Percentiles rank a stretch among this genome's conserved stretches.
Evolutionary conservation across 2,329 filamentous ascomycete genomes (phyloP).

Genomic region (Botrytis deweyae): DNA sequence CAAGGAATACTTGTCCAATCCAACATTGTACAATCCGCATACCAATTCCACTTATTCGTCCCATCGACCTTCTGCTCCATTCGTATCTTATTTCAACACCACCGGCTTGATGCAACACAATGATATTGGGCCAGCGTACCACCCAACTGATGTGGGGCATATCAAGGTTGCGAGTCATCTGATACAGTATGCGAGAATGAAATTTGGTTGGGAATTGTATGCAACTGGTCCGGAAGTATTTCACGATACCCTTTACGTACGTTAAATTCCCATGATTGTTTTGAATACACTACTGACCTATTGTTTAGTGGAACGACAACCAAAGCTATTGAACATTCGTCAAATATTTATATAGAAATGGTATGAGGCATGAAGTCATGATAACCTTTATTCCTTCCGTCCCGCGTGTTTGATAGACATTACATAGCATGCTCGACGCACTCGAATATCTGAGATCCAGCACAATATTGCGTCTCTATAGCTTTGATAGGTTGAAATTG

Average conservation of each 20-base stretch:
- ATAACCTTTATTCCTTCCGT: background rate
- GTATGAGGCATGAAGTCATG: constrained; percentile 4
- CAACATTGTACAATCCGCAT: constrained; percentile 44
- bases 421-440: constrained; percentile 11
- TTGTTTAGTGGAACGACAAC: constrained; percentile 10
- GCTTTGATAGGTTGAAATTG: background rate
- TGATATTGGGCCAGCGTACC: constrained; percentile 57
- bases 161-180: constrained; percentile 61
- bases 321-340: constrained; percentile 3
- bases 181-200: constrained; percentile 55
- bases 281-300: background rate
- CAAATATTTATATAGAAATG: background rate
- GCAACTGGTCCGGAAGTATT: constrained; percentile 55
- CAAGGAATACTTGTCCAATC: constrained; percentile 44
- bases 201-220: constrained; percentile 56
- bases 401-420: background rate
- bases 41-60: constrained; percentile 42
- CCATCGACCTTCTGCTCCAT: constrained; percentile 40
- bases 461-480: background rate
- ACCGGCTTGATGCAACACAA: constrained; percentile 61
- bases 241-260: constrained; percentile 47
- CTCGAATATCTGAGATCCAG: background rate
- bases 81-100: constrained; percentile 62
- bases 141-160: constrained; percentile 61
- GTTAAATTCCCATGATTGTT: background rate